Evolutionary conservation across 1,284 basidiomycete species (phyloP).

Genomic region (Apiotrichum gracile): DNA sequence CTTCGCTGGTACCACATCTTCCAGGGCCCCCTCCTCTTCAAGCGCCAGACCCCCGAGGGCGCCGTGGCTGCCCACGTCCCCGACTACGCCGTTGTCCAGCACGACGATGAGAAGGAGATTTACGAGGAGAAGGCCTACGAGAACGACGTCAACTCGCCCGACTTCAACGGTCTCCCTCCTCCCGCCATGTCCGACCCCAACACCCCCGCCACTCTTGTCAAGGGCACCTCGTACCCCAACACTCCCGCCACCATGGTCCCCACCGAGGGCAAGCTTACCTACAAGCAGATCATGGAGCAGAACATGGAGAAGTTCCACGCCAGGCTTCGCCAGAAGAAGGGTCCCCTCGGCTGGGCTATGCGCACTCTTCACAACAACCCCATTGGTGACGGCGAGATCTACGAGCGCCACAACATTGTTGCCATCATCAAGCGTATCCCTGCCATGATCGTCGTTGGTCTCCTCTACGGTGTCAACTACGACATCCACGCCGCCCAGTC

Average conservation of each 20-base stretch:
- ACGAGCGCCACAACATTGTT: conserved; percentile 32
- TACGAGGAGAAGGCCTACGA: conserved; percentile 12
- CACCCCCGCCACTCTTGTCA: background rate
- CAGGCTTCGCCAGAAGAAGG: conserved; percentile 24
- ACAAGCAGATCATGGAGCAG: conserved; percentile 23
- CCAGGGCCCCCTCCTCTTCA: conserved; percentile 48
- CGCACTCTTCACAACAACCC: conserved; percentile 33
- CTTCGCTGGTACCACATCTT: conserved; percentile 47
- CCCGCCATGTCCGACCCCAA: conserved; percentile 15
- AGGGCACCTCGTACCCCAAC: background rate
- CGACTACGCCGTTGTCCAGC: conserved; percentile 36
- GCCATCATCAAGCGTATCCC: conserved; percentile 28
- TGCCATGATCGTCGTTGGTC: conserved; percentile 23
- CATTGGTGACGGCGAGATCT: conserved; percentile 30
- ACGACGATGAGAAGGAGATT: conserved; percentile 20
- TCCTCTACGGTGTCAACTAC: conserved; percentile 36
- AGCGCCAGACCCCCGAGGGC: conserved; percentile 32
- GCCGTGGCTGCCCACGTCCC: conserved; percentile 8
- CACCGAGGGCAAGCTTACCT: conserved; percentile 10
- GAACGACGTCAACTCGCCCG: background rate
- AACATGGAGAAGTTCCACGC: conserved; percentile 29
- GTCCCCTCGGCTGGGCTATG: conserved; percentile 39
- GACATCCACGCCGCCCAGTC: conserved; percentile 46
- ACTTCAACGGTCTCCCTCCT: conserved; percentile 22
- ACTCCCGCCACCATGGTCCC: background rate